Conservation (phyloP, 1,139 yeast species). For the Saccharomyces hybrid region DNA sequence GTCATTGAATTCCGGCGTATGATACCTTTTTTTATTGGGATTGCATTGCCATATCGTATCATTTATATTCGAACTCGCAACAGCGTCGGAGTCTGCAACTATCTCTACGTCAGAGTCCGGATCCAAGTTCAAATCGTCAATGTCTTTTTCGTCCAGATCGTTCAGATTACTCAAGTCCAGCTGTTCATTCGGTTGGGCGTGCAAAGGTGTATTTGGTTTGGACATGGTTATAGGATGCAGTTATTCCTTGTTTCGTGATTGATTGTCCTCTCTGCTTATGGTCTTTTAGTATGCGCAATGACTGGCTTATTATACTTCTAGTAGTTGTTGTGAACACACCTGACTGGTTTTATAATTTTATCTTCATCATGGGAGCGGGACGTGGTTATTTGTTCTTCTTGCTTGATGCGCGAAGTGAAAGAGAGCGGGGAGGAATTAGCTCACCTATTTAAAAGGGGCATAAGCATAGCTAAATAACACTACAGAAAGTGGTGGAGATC, state of each 20-base stretch:
- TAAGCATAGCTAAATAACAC: not conserved
- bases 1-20: conserved; percentile 5
- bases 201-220: conserved; percentile 43
- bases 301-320: not conserved
- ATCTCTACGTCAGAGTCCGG: conserved; percentile 25
- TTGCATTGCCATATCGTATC: conserved; percentile 16
- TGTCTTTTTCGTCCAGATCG: conserved; percentile 28
- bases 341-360: not conserved
- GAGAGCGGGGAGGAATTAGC: not conserved
- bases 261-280: not conserved
- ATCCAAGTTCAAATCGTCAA: conserved; percentile 29
- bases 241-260: not conserved
- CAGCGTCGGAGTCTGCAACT: not conserved
- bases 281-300: not conserved
- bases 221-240: conserved; percentile 8
- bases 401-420: not conserved
- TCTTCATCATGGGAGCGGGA: not conserved
- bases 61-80: conserved; percentile 11
- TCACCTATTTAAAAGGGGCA: not conserved
- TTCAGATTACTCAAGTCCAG: conserved; percentile 28
- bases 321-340: not conserved
- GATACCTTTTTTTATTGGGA: conserved; percentile 8
- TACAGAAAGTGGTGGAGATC: not conserved
- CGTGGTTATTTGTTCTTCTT: not conserved
- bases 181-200: conserved; percentile 43